Conservation (phyloP, 129 eudicot species). For the Flaveria brownii region DNA sequence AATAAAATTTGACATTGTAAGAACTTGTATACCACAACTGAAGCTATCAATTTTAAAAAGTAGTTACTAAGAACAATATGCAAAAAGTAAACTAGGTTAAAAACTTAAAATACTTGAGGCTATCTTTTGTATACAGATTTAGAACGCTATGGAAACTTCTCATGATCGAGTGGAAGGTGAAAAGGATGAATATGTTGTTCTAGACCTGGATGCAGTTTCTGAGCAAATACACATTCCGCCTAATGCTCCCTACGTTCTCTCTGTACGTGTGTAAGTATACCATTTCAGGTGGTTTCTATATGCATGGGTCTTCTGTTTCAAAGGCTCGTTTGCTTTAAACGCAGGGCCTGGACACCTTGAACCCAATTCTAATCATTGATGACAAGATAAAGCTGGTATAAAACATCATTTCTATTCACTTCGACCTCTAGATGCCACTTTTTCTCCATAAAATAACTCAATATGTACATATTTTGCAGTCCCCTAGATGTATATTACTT, state of each 20-base stretch:
- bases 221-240: slow-evolving; percentile 56
- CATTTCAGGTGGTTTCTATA: neutral
- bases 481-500: neutral
- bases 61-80: neutral
- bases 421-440: slow-evolving; percentile 1
- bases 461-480: neutral
- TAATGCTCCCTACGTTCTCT: slow-evolving; percentile 68
- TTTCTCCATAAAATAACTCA: neutral
- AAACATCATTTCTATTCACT: slow-evolving; percentile 9
- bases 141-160: slow-evolving; percentile 40
- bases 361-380: slow-evolving; percentile 76
- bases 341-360: slow-evolving; percentile 91
- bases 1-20: neutral
- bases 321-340: slow-evolving; percentile 18
- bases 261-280: slow-evolving; percentile 42
- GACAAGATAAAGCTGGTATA: slow-evolving; percentile 77
- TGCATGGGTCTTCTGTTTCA: neutral
- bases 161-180: slow-evolving; percentile 33
- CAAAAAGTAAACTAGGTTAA: neutral
- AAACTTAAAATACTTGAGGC: neutral
- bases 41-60: neutral
- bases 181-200: slow-evolving; percentile 60
- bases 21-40: neutral
- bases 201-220: slow-evolving; percentile 59
- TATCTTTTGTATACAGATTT: slow-evolving; percentile 13